Conservation (phyloP, 257 asterid species). For the Solanum chiquidenum region DNA sequence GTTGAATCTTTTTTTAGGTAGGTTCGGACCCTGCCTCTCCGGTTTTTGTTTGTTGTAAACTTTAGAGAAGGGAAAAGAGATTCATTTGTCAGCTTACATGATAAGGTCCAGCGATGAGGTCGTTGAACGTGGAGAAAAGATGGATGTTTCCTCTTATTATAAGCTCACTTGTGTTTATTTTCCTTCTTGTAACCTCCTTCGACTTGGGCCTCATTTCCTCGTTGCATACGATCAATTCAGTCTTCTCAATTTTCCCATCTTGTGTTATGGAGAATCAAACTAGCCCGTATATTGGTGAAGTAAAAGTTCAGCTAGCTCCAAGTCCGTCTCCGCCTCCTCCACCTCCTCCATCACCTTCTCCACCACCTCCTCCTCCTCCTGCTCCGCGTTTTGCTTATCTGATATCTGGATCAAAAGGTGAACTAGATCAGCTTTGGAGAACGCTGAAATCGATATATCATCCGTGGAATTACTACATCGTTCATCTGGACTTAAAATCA, state of each 20-base stretch:
- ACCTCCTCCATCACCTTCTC: slow-evolving; percentile 8
- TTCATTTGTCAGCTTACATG: neutral
- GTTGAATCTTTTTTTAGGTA: neutral
- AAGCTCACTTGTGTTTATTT: slow-evolving; percentile 21
- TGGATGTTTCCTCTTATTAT: slow-evolving; percentile 38
- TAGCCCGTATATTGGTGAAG: slow-evolving; percentile 19
- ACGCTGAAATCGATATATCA: slow-evolving; percentile 35
- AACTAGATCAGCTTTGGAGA: slow-evolving; percentile 50
- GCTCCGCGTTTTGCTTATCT: slow-evolving; percentile 42
- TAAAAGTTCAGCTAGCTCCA: slow-evolving; percentile 13
- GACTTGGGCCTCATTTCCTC: slow-evolving; percentile 37
- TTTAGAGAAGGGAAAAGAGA: neutral
- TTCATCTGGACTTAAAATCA: slow-evolving; percentile 53
- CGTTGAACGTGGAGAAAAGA: slow-evolving; percentile 32
- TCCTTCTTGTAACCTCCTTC: slow-evolving; percentile 28
- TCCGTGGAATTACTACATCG: slow-evolving; percentile 49
- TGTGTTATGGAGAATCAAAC: slow-evolving; percentile 13
- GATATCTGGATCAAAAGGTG: slow-evolving; percentile 33
- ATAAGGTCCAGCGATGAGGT: slow-evolving; percentile 27
- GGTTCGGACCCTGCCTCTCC: neutral
- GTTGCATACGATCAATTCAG: slow-evolving; percentile 24
- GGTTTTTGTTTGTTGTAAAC: neutral
- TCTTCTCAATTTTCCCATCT: slow-evolving; percentile 25
- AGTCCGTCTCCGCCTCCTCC: slow-evolving; percentile 15
- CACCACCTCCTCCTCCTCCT: slow-evolving; percentile 18